Conservation (phyloP, 2,329 filamentous ascomycete species). For the Penicillium olsonii region DNA sequence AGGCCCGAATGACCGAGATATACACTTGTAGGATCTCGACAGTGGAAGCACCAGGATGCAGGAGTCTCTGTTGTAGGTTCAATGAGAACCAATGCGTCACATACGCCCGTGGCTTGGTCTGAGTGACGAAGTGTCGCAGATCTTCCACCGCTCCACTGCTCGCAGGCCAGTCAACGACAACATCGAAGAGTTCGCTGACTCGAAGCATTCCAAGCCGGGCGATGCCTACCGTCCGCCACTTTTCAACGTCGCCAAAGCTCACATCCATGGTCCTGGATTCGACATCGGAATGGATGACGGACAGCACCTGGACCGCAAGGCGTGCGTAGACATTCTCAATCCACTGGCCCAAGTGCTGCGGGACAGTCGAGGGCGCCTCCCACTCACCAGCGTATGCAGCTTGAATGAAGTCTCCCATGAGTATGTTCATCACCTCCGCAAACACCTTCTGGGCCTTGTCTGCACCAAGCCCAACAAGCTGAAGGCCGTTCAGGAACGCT, state of each 20-base stretch:
- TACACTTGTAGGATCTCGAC: conserved; percentile 68
- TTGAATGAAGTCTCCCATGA: conserved; percentile 59
- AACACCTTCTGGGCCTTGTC: conserved; percentile 58
- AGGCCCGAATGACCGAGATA: conserved; percentile 66
- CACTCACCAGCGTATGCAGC: conserved; percentile 61
- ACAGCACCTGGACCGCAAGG: conserved; percentile 52
- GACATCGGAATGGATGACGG: conserved; percentile 37
- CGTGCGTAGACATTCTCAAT: conserved; percentile 56
- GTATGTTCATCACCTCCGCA: conserved; percentile 58
- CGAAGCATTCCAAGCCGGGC: conserved; percentile 57
- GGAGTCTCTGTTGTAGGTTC: conserved; percentile 55
- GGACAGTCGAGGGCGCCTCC: conserved; percentile 51
- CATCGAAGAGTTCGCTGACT: conserved; percentile 60
- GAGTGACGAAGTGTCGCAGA: conserved; percentile 58
- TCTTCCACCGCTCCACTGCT: conserved; percentile 63
- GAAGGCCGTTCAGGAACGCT: conserved; percentile 47
- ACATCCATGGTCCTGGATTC: conserved; percentile 34
- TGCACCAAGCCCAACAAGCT: conserved; percentile 57
- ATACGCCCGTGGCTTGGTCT: conserved; percentile 55
- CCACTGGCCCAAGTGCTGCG: conserved; percentile 57
- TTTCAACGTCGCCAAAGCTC: conserved; percentile 47
- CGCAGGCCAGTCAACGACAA: conserved; percentile 62
- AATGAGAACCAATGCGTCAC: conserved; percentile 57
- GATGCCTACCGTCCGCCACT: conserved; percentile 59
- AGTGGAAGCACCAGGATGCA: conserved; percentile 66